These are phyloP conservation scores for Coemansia sp. DNA, from an alignment of 192 early-diverging fungal species.

Conservation along the genomic window DNA sequence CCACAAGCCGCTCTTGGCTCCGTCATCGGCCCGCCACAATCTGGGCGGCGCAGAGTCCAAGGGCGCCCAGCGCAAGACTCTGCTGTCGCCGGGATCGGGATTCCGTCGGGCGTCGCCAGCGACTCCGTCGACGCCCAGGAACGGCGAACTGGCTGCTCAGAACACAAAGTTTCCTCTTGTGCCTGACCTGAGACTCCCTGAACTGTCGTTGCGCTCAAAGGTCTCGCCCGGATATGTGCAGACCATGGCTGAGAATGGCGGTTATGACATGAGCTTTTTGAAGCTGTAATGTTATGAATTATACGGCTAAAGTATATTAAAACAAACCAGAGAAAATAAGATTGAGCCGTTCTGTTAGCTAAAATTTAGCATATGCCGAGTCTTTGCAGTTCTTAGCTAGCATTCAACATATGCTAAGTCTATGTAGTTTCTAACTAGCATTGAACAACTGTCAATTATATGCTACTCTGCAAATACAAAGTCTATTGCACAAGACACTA, in stretches of 20 bases:
- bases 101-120: constrained; percentile 6
- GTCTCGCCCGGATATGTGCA: constrained; percentile 38
- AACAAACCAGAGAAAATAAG: too few species aligned
- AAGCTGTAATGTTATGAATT: constrained; percentile 6
- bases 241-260: constrained; percentile 44
- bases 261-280: constrained; percentile 51
- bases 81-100: constrained; percentile 24
- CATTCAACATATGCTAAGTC: too few species aligned
- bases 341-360: too few species aligned
- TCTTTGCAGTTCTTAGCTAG: too few species aligned
- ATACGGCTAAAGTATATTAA: too few species aligned
- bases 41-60: constrained; percentile 11
- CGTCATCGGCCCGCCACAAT: constrained; percentile 24
- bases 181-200: constrained; percentile 18
- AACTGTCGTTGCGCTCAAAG: constrained; percentile 38
- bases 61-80: constrained; percentile 13
- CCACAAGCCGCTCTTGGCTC: constrained; percentile 36
- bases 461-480: too few species aligned
- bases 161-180: constrained; percentile 26
- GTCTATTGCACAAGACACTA: too few species aligned
- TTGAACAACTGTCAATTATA: too few species aligned
- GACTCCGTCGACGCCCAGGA: not conserved
- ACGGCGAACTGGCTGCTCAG: not conserved
- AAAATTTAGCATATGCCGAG: too few species aligned
- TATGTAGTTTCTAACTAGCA: too few species aligned